A percentile compares a stretch with the other conserved stretches of the same genome.
phyloP scores from a whole-genome alignment of 2,329 filamentous ascomycete genomes.

The Tolypocladium capitatum region DNA sequence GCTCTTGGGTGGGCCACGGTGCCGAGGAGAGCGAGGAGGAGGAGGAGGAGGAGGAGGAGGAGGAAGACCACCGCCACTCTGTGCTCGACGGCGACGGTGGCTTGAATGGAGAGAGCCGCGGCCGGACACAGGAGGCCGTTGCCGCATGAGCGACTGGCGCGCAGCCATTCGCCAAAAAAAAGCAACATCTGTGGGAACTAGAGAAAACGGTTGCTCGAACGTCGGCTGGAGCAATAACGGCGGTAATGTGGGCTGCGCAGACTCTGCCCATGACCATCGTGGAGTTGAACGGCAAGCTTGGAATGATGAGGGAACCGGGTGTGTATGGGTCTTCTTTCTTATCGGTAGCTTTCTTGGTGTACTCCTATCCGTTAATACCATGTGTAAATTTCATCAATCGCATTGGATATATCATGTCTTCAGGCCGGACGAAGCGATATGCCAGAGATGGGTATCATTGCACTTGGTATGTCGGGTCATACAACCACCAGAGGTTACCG shows the following conservation, averaged over 20 bases:
- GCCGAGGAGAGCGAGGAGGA: slow-evolving; percentile 53
- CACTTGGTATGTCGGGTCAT: background rate
- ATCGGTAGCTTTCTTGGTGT: slow-evolving; percentile 12
- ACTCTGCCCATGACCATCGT: slow-evolving; percentile 9
- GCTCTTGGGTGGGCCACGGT: slow-evolving; percentile 72
- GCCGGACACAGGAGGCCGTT: slow-evolving; percentile 39
- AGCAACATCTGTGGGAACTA: background rate
- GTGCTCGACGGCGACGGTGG: slow-evolving; percentile 38
- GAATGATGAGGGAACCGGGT: background rate
- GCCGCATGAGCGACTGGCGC: slow-evolving; percentile 18
- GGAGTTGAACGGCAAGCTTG: slow-evolving; percentile 11
- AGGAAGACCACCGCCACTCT: slow-evolving; percentile 36
- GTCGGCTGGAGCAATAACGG: slow-evolving; percentile 2
- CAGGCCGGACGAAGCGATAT: background rate
- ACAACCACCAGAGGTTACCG: slow-evolving; percentile 1
- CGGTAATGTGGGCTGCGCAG: slow-evolving; percentile 4
- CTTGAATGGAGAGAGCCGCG: slow-evolving; percentile 42
- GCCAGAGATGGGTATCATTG: background rate
- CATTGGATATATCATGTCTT: too few relatives aligned
- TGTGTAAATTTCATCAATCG: slow-evolving; percentile 1
- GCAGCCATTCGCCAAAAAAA: background rate
- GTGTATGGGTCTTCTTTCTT: slow-evolving; percentile 8
- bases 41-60: slow-evolving; percentile 57
- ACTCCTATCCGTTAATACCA: slow-evolving; percentile 16
- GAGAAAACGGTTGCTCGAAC: background rate